phyloP scores from a whole-genome alignment of 192 early-diverging fungal species.

The Linnemannia exigua region DNA sequence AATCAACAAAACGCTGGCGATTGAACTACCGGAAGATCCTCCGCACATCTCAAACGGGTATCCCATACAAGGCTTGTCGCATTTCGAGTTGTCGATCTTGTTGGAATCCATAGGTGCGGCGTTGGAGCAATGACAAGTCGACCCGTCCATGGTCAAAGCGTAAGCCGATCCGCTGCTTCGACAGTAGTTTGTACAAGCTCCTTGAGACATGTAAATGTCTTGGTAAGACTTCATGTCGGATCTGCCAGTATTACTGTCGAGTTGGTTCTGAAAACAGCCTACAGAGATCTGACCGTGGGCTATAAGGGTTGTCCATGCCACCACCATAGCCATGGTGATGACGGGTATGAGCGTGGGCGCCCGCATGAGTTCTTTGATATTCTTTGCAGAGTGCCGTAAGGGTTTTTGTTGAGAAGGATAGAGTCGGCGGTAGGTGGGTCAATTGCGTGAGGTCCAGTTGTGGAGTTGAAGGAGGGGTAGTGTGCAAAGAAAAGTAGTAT shows the following conservation, averaged over 20 bases:
- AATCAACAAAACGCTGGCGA: constrained; percentile 41
- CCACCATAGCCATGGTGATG: neutral
- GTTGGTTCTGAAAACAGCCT: constrained; percentile 39
- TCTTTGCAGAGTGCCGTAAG: too few species aligned
- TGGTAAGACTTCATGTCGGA: constrained; percentile 28
- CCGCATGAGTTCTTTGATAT: constrained; percentile 20
- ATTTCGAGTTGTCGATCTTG: constrained; percentile 45
- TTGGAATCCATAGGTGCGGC: constrained; percentile 23
- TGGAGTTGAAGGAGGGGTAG: neutral
- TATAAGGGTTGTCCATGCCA: neutral
- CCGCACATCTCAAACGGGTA: constrained; percentile 55
- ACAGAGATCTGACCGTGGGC: constrained; percentile 36
- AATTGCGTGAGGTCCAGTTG: neutral
- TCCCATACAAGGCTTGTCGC: constrained; percentile 49
- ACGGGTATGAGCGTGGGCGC: neutral
- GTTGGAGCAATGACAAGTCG: constrained; percentile 38
- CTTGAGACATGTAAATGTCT: constrained; percentile 54
- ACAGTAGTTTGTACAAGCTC: constrained; percentile 50
- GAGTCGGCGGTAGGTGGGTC: neutral
- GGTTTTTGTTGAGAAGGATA: neutral
- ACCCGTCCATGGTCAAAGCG: constrained; percentile 38
- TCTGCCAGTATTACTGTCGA: constrained; percentile 20
- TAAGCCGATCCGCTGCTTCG: constrained; percentile 26
- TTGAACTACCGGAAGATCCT: constrained; percentile 15
- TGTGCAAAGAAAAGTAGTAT: neutral